These are phyloP conservation scores for Westerdykella aurantiaca DNA, from an alignment of 2,329 filamentous ascomycete species.

Conservation along the genomic window DNA sequence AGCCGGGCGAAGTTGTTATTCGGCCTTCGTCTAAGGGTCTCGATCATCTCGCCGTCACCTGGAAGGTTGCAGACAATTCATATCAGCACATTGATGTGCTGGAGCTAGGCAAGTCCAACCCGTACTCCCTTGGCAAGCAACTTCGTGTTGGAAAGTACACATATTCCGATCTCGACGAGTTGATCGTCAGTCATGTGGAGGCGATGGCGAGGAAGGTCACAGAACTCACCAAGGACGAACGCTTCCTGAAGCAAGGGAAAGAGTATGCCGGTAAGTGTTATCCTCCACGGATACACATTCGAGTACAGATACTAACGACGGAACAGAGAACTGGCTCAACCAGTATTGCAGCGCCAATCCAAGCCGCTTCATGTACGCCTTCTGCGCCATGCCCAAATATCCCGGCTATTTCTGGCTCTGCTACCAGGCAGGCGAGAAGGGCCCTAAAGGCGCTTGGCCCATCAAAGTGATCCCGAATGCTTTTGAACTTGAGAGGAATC, in stretches of 20 bases:
- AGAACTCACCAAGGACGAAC: slow-evolving; percentile 90
- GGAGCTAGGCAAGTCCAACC: slow-evolving; percentile 93
- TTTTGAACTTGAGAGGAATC: slow-evolving; percentile 81
- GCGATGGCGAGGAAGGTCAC: slow-evolving; percentile 97
- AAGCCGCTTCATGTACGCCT: slow-evolving; percentile 85
- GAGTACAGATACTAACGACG: slow-evolving; percentile 9
- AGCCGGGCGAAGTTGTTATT: slow-evolving; percentile 86
- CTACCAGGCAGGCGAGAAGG: slow-evolving; percentile 82
- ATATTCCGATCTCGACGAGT: slow-evolving; percentile 92
- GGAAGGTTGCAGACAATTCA: slow-evolving; percentile 95
- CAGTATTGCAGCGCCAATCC: slow-evolving; percentile 97
- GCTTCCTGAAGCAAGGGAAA: slow-evolving; percentile 78
- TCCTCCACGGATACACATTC: neutral
- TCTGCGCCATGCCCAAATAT: slow-evolving; percentile 88
- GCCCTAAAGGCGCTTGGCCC: slow-evolving; percentile 69
- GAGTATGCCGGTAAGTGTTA: slow-evolving; percentile 71
- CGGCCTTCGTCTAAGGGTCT: slow-evolving; percentile 91
- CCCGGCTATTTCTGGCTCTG: slow-evolving; percentile 93
- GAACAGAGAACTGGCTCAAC: slow-evolving; percentile 82
- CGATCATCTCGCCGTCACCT: slow-evolving; percentile 92
- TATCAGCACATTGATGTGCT: slow-evolving; percentile 97
- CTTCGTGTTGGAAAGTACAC: slow-evolving; percentile 85
- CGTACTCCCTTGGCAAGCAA: slow-evolving; percentile 84
- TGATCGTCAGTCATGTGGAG: slow-evolving; percentile 96
- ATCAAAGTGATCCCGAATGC: slow-evolving; percentile 90